These are phyloP conservation scores for Hawksworthiomyces lignivorus DNA, from an alignment of 2,329 filamentous ascomycete genomes.

Conservation along the genomic window DNA sequence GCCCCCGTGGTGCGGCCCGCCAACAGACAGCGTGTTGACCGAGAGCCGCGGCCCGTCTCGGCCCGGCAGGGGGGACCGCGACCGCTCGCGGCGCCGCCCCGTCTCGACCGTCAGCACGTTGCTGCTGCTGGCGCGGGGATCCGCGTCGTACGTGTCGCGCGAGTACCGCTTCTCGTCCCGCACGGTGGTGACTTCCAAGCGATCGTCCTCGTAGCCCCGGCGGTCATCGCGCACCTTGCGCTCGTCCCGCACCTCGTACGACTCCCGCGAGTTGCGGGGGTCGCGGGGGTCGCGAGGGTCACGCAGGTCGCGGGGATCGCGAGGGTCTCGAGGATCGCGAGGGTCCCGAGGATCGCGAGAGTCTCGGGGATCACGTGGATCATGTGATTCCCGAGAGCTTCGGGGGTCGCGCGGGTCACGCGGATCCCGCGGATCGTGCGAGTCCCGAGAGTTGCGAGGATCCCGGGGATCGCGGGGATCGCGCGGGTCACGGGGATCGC, in stretches of 20 bases:
- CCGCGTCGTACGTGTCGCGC: conserved; percentile 20
- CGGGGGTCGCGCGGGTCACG: conserved; percentile 3
- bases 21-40: conserved; percentile 33
- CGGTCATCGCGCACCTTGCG: conserved; percentile 1
- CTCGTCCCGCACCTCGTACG: conserved; percentile 2
- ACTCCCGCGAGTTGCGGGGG: conserved; percentile 4
- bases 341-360: conserved; percentile 5
- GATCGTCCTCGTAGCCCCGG: conserved; percentile 2
- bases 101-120: conserved; percentile 37
- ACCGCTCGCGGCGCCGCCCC: conserved; percentile 25
- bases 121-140: conserved; percentile 23
- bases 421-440: conserved; percentile 7
- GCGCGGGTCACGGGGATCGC: conserved; percentile 7
- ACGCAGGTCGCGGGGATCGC: neutral
- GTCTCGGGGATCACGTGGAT: conserved; percentile 4
- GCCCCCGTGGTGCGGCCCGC: conserved; percentile 26
- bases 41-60: conserved; percentile 45
- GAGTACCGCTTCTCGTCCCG: conserved; percentile 20
- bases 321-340: conserved; percentile 15
- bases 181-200: conserved; percentile 9
- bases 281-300: conserved; percentile 4
- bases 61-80: conserved; percentile 41
- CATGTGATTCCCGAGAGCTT: conserved; percentile 4
- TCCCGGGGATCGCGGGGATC: conserved; percentile 1
- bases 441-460: conserved; percentile 10